Evolutionary conservation across 1,139 yeast species (phyloP), one percentile per base, ranked within the genome.

Genomic region (Sugiyamaella paludigena): DNA sequence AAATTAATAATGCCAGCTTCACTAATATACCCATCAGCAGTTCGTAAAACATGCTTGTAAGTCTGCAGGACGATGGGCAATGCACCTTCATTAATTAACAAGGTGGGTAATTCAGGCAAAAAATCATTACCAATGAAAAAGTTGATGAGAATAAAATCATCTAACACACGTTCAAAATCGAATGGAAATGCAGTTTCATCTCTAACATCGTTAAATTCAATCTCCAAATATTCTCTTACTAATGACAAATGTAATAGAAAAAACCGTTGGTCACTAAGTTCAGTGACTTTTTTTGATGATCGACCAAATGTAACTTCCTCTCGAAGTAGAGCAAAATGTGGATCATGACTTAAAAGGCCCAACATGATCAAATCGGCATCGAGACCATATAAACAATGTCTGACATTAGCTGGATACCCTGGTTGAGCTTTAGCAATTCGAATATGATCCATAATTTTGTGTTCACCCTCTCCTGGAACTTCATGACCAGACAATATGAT

Each of bases 401-500:
- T 80, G 1, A 91, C 84, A 67, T 94, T 92, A 34, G 96, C 92
- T 61, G 87, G 78, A 67, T 91, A 89, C 63, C 80, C 87, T 0
- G 92, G 85, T 61, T 87, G 91, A 42, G 89, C 81, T 65, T 96
- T 79, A 69, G 87, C 88, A 45, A 84, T 77, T 60, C 98, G 81
- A 58, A 94, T 87, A 63, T 85, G 89, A 58, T 86, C 87, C 98
- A 92, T 94, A 60, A 92, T 84, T 67, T 92, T 92, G 73, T 92
- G 99, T 70, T 92, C 99, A 64, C 99, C 99, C 74, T 92, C 99
- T 52, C 99, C 99, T 1, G 99, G 98, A 10, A 91, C 98, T 30
- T 95, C 92, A 44, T 95, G 96, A 59, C 95, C 99, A 64, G 96
- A 86, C 43, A 92, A 80, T 34, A 92, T 80, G 28, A 92, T 84